Base-by-base conservation (phyloP, 2,329 filamentous ascomycete genomes). In the Penicillium brasilianum region DNA sequence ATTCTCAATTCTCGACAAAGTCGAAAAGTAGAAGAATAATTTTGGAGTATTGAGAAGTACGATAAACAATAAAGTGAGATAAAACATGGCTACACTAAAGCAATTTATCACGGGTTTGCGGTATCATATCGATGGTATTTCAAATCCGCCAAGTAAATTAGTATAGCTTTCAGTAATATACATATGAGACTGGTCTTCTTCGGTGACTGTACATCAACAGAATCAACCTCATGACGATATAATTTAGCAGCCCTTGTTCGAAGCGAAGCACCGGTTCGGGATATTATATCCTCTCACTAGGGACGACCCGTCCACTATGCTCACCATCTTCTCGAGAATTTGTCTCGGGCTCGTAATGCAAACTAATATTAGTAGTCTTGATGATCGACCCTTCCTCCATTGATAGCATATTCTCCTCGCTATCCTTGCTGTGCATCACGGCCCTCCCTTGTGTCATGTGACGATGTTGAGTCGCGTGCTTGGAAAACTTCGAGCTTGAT, bases 301-400 rank as follows among this genome's bases (percentile, higher is more conserved):
- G 54, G 3, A 48, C 25, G 9, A 37, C 57, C 10, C 37, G 49
- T 14, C 34, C 44, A 13, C 14, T 9, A 16, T 25, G 10, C 20
- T 53, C 43, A 30, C 41, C 37, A n/a, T 28, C 14, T 37, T 43
- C 58, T 11, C 39, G 41, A 18, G 37, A 28, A 1, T 14, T 36
- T 3, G 43, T 50, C n/a, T 44, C 55, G 18, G n/a, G 20, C 20
- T 61, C 61, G 22, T 63, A 63, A 13, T 37, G 57, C 25, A 63
- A 46, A 30, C 58, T 50, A 22, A 63, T 54, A 28, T 63, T 58
- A 6, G 61, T 63, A 1, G 61, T 61, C 46, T 61, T 63, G 28
- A 58, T 49, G 11, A 63, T 63, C 1, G 48, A 50, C 7, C 58
- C 61, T 2, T 60, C 58, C 28, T 57, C 55, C 10, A 49, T 41